Evolutionary conservation across 441 rosid species (phyloP).

Genomic region (Eutrema salsugineum): DNA sequence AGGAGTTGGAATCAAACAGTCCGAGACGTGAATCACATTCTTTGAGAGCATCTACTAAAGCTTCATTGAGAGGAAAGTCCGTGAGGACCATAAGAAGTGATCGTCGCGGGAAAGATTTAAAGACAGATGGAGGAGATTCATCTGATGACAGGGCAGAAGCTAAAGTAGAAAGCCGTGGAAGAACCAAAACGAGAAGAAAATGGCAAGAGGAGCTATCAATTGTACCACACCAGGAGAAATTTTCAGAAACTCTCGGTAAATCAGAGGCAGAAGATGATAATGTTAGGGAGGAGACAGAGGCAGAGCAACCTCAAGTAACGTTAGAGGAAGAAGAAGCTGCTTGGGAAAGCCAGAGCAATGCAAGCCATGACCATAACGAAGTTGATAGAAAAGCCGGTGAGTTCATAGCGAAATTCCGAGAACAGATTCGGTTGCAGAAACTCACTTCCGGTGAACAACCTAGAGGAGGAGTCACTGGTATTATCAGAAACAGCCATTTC

Average conservation of each 20-base stretch:
- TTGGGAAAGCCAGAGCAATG: slow-evolving; percentile 33
- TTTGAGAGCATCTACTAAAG: slow-evolving; percentile 35
- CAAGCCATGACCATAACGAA: slow-evolving; percentile 46
- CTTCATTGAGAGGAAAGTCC: slow-evolving; percentile 54
- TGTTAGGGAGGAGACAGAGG: slow-evolving; percentile 21
- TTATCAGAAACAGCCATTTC: slow-evolving; percentile 28
- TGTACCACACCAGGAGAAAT: slow-evolving; percentile 14
- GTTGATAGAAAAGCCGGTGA: slow-evolving; percentile 93
- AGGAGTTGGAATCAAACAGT: slow-evolving; percentile 4
- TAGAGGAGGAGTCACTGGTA: slow-evolving; percentile 31
- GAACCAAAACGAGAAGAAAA: slow-evolving; percentile 20
- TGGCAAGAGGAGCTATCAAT: slow-evolving; percentile 18
- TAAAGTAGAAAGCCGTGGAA: slow-evolving; percentile 19
- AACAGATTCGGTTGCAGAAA: slow-evolving; percentile 86
- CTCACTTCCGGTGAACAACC: slow-evolving; percentile 54
- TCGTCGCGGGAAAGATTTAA: slow-evolving; percentile 23
- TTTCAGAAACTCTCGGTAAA: not conserved
- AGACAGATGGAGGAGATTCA: slow-evolving; percentile 25
- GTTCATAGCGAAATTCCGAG: slow-evolving; percentile 86
- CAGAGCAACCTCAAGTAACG: slow-evolving; percentile 23
- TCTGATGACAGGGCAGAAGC: slow-evolving; percentile 31
- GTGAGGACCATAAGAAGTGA: slow-evolving; percentile 58
- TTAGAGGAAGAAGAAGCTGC: slow-evolving; percentile 30
- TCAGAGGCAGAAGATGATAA: slow-evolving; percentile 14
- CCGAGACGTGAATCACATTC: slow-evolving; percentile 29